Evolutionary conservation across 176 grass and related monocot genomes (phyloP).

Genomic region (Urochloa ruziziensis): DNA sequence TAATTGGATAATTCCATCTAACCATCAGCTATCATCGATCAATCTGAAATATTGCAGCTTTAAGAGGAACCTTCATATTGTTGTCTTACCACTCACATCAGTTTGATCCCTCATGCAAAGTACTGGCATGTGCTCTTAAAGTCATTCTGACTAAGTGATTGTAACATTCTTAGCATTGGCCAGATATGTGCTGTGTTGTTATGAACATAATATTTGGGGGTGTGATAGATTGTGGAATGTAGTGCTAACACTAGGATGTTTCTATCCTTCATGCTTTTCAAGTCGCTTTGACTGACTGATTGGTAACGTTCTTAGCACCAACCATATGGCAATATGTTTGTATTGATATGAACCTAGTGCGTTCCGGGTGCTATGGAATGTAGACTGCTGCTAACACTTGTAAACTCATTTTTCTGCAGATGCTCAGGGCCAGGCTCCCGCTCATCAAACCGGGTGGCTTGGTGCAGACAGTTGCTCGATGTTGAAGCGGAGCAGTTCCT

Average conservation of each 20-base stretch:
- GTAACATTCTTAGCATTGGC: not conserved
- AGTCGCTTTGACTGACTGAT: not conserved
- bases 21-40: not conserved
- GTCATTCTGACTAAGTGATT: not conserved
- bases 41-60: not conserved
- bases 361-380: not conserved
- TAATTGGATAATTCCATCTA: conserved; percentile 23
- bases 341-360: not conserved
- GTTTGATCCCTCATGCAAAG: not conserved
- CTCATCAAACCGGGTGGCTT: conserved; percentile 54
- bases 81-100: not conserved
- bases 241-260: not conserved
- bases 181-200: not conserved
- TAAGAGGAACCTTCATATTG: not conserved
- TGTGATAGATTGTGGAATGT: not conserved
- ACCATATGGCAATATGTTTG: not conserved
- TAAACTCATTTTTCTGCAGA: conserved; percentile 39
- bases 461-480: conserved; percentile 85
- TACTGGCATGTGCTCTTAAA: not conserved
- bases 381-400: not conserved
- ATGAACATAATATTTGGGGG: not conserved
- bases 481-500: conserved; percentile 88
- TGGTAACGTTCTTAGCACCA: not conserved
- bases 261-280: not conserved
- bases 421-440: conserved; percentile 79